These are phyloP conservation scores for Aspergillus tubingensis DNA, from an alignment of 2,329 filamentous ascomycete genomes.

Conservation along the genomic window DNA sequence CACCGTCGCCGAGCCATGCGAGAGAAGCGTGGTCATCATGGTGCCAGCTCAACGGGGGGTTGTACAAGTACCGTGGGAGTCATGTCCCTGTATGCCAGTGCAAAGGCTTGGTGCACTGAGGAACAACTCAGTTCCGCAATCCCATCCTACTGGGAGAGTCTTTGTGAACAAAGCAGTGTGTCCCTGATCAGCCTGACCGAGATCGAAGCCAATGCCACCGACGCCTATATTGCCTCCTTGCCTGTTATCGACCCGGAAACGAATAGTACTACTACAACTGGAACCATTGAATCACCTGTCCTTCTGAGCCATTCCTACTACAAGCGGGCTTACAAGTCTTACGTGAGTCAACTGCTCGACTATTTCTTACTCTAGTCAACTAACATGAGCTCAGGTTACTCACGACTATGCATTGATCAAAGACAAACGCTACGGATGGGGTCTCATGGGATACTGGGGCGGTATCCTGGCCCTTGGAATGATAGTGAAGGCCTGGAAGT, in stretches of 20 bases:
- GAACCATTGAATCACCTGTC: slow-evolving; percentile 6
- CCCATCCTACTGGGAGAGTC: slow-evolving; percentile 8
- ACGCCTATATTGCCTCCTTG: slow-evolving; percentile 6
- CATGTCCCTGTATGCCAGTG: slow-evolving; percentile 11
- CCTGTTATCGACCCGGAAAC: slow-evolving; percentile 8
- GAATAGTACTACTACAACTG: slow-evolving; percentile 5
- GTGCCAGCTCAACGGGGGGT: background rate
- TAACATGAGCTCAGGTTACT: slow-evolving; percentile 10
- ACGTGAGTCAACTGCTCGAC: background rate
- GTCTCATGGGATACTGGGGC: slow-evolving; percentile 21
- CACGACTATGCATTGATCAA: slow-evolving; percentile 16
- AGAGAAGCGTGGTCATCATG: background rate
- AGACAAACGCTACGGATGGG: slow-evolving; percentile 17
- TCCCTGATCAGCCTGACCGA: background rate
- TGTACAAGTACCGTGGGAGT: slow-evolving; percentile 3
- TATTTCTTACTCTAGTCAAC: background rate
- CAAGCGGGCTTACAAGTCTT: slow-evolving; percentile 11
- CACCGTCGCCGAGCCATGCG: background rate
- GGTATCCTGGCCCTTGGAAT: slow-evolving; percentile 14
- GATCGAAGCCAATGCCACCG: slow-evolving; percentile 4
- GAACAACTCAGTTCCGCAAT: slow-evolving; percentile 1
- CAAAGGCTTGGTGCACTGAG: slow-evolving; percentile 10
- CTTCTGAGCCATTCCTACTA: slow-evolving; percentile 14
- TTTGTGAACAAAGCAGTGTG: slow-evolving; percentile 4
- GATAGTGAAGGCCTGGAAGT: slow-evolving; percentile 1